Evolutionary conservation across 192 early-diverging fungal genomes (phyloP), one percentile per base, ranked within the genome.

Genomic region (Gaertneriomyces semiglobifer): DNA sequence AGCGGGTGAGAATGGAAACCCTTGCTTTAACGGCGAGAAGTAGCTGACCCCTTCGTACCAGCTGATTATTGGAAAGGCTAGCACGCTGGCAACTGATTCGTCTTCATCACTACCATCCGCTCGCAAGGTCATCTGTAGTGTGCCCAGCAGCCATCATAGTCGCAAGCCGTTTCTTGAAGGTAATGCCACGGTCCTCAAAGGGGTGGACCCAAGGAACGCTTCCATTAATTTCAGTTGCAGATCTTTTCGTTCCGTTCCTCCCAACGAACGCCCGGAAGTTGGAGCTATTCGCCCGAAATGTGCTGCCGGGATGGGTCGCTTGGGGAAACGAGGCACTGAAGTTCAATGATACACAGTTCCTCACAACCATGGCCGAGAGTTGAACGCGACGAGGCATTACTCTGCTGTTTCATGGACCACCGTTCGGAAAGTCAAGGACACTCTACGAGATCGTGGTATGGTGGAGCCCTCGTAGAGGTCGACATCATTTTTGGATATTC

Each of bases 311-410:
- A 6, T 86, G 85, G 76, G 69, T 79, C 0, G 74, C 77, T 19
- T 90, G 88, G 88, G 90, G 90, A 2, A 91, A 91, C 50, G 88
- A 91, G 68, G 73, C 74, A 47, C 60, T 88, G 48, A 69, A 77
- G 63, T 87, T 84, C 73, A 83, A 87, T 63, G 72, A 84, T 45
- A 59, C 5, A 6, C 6, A 16, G 45, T 73, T 53, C 47, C 52
- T 77, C n/a, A 57, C 10, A 8, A 57, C 12, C 55, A 16, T 4
- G n/a, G 38, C 38, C 12, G 55, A 5, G 38, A 14, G 38, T 8
- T 12, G 55, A 16, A 16, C 4, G 38, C 11, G 16, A 14, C 12
- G 19, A 4, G 50, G 20, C 6, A 20, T 52, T 6, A 20, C 6
- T n/a, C 5, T 4, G n/a, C n/a, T 5, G 50, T 18, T 6, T n/a